phyloP scores from a whole-genome alignment of 306 rosid species.

The Dryas alaskensis region DNA sequence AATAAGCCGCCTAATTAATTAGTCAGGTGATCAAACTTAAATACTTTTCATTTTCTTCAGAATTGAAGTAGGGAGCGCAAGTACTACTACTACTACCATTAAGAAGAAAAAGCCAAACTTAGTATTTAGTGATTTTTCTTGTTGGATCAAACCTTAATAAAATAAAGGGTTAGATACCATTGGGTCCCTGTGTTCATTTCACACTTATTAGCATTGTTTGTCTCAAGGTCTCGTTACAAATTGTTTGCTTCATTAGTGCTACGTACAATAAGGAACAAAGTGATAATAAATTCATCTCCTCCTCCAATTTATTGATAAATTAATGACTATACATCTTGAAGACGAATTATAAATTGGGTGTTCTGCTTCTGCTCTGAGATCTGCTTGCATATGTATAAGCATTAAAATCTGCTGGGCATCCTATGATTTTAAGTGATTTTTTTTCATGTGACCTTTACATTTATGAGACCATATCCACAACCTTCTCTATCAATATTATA shows the following conservation, averaged over 20 bases:
- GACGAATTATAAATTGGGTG: background rate
- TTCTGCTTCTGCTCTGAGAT: background rate
- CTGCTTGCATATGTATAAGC: background rate
- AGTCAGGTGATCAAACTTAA: conserved; percentile 6
- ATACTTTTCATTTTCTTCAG: background rate
- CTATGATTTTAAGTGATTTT: background rate
- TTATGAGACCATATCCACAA: background rate
- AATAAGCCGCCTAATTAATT: conserved; percentile 22
- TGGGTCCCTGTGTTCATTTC: conserved; percentile 11
- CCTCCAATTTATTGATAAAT: background rate
- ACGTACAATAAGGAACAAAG: background rate
- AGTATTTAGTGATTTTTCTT: background rate
- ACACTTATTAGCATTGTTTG: background rate
- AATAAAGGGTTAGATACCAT: background rate
- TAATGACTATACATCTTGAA: background rate
- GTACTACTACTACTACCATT: too few species aligned
- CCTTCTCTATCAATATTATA: background rate
- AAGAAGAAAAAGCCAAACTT: conserved; percentile 10
- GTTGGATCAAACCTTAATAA: background rate
- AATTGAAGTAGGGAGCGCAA: background rate
- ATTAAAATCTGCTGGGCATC: conserved; percentile 1
- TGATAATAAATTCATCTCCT: background rate
- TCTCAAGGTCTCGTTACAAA: background rate
- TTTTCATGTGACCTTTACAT: background rate
- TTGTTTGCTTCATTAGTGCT: background rate